These are phyloP conservation scores for Macadamia tetraphylla DNA, from an alignment of 164 flowering plant genomes.

Conservation along the genomic window DNA sequence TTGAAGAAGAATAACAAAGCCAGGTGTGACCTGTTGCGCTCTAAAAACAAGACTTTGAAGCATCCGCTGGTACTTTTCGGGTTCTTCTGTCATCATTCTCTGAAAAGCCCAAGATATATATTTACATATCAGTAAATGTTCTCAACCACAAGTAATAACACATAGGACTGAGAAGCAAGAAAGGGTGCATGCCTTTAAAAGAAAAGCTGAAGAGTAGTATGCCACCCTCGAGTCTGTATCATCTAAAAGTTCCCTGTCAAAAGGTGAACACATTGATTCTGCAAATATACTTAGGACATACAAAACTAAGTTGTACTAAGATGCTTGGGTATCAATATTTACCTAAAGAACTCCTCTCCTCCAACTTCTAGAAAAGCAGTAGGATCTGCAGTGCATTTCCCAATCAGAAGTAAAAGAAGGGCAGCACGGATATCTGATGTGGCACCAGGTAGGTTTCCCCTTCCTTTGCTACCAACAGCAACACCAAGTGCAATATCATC, in stretches of 20 bases:
- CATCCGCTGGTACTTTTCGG: constrained; percentile 82
- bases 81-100: constrained; percentile 98
- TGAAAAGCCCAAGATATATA: constrained; percentile 25
- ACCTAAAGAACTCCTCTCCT: constrained; percentile 94
- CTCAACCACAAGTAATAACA: constrained; percentile 3
- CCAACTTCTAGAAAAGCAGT: constrained; percentile 82
- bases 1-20: not conserved
- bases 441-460: constrained; percentile 93
- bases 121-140: not conserved
- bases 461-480: constrained; percentile 98
- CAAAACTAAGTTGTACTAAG: not conserved
- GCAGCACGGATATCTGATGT: constrained; percentile 92
- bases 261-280: not conserved
- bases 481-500: constrained; percentile 92
- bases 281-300: not conserved
- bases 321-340: constrained; percentile 1
- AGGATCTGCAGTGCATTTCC: constrained; percentile 90
- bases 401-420: constrained; percentile 84
- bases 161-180: not conserved
- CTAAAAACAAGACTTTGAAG: constrained; percentile 82
- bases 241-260: constrained; percentile 79
- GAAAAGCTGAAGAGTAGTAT: constrained; percentile 90
- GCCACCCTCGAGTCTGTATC: constrained; percentile 98
- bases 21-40: constrained; percentile 87
- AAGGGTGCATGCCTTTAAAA: constrained; percentile 68